Percentiles rank a stretch among this genome's conserved stretches.
Conservation (phyloP, 2,329 filamentous ascomycete species). For the Phaeosphaeriaceae sp. region DNA sequence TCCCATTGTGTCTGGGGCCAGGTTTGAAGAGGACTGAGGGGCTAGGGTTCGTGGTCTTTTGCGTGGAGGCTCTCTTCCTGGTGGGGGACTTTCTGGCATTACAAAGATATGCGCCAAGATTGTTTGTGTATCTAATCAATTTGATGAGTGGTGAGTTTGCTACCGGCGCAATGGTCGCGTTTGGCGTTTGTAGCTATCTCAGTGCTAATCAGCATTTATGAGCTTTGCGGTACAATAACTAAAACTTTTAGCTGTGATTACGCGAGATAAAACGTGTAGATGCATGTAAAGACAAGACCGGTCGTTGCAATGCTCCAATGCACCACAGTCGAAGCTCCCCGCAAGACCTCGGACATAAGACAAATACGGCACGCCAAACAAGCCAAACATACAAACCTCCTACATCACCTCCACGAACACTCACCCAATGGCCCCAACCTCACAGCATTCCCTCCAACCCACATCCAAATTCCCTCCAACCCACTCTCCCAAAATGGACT, state of each 20-base stretch:
- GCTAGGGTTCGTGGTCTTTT: slow-evolving; percentile 43
- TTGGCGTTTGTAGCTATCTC: slow-evolving; percentile 9
- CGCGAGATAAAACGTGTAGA: neutral
- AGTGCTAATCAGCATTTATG: no score
- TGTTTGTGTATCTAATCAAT: no score
- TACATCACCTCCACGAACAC: slow-evolving; percentile 13
- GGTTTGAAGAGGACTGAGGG: slow-evolving; percentile 32
- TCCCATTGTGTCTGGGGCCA: neutral
- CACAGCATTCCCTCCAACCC: slow-evolving; percentile 5
- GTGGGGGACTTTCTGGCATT: slow-evolving; percentile 8
- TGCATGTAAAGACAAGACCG: neutral
- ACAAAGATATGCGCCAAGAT: slow-evolving; percentile 3
- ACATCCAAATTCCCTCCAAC: neutral
- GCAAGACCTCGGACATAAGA: slow-evolving; percentile 20
- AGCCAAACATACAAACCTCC: slow-evolving; percentile 21
- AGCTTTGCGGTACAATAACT: no score
- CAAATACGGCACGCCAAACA: slow-evolving; percentile 19
- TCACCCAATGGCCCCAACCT: neutral
- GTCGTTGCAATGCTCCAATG: slow-evolving; percentile 1
- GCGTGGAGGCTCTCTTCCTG: slow-evolving; percentile 28
- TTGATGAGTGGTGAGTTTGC: no score
- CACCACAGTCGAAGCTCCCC: slow-evolving; percentile 17
- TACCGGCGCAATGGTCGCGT: neutral
- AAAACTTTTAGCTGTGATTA: no score
- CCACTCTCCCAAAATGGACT: slow-evolving; percentile 11